Conservation (phyloP, 805 yeast genomes). For the Kluyveromyces starmeri region DNA sequence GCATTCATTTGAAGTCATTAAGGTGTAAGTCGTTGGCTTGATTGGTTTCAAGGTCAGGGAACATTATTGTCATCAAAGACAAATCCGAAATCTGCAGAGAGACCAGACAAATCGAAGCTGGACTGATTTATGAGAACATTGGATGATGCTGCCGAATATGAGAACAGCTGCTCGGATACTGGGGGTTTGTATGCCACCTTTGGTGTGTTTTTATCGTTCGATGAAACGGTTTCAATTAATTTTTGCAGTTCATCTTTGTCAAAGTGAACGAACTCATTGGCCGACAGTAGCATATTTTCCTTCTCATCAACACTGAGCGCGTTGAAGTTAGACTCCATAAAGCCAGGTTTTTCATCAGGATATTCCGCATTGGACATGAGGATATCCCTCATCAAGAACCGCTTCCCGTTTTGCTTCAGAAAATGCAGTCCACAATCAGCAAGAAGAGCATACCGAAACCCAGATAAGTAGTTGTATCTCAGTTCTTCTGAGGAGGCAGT, state of each 20-base stretch:
- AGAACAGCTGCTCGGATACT: not conserved
- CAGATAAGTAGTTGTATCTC: constrained; percentile 4
- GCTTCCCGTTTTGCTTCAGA: constrained; percentile 3
- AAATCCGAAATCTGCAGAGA: not conserved
- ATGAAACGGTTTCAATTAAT: not conserved
- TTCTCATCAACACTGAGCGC: constrained; percentile 1
- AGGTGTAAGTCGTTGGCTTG: no score
- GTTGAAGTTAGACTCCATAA: constrained; percentile 2
- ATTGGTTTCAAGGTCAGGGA: no score
- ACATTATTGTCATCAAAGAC: not conserved
- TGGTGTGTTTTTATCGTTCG: not conserved
- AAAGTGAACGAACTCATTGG: constrained; percentile 1
- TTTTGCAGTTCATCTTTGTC: not conserved
- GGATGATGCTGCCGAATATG: not conserved
- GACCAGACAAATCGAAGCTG: not conserved
- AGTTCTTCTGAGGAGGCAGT: constrained; percentile 2
- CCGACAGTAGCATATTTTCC: constrained; percentile 3
- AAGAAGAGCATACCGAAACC: constrained; percentile 2
- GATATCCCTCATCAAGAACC: constrained; percentile 3
- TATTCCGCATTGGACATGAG: constrained; percentile 1
- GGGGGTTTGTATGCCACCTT: not conserved
- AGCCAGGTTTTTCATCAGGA: not conserved
- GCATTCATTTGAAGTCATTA: no score
- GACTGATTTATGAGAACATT: constrained; percentile 2
- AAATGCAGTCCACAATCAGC: constrained; percentile 3